Evolutionary conservation across 2,329 filamentous ascomycete species (phyloP), one percentile per base, ranked within the genome.

Genomic region (Cyphellophora europaea): DNA sequence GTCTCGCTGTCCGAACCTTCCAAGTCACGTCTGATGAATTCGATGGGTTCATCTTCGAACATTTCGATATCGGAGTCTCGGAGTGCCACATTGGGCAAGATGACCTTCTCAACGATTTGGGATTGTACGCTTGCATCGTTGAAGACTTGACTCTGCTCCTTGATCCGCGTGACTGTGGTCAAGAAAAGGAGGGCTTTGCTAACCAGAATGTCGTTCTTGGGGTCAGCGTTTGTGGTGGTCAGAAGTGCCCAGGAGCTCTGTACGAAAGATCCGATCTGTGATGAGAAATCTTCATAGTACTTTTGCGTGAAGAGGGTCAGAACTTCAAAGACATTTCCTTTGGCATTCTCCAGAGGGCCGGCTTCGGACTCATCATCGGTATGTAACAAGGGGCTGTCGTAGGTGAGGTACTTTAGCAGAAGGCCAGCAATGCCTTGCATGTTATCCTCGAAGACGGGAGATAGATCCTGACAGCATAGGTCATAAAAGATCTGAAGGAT

Each of bases 41-140:
- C 91, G 47, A 98, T 98, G 0, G 91, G 91, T 64, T 98, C 93
- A 55, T 98, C 93, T 56, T 98, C 91, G 50, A 98, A 96, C 47
- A 94, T 72, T 57, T 98, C 91, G 36, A 94, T 74, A 47, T 98
- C 93, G 0, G 88, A 91, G 52, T 95, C 91, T 47, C 93, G 78
- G 41, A 98, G 66, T 11, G 82, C 82, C 39, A 98, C 77, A 52
- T 98, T 98, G 6, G 91, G 89, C 45, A 98, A 64, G 37, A 98
- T 84, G 39, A 96, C 91, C 63, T 94, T 94, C 57, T 96, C 87
- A 6, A 95, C 84, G 35, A 98, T 84, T 56, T 94, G 82, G 12
- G 78, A 77, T 21, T 96, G 66, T 3, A 85, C 80, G 4, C 73
- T 71, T 51, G 87, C 75, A 48, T 81, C 79, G 61, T 93, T 88